Evolutionary conservation across 106 monocot species (phyloP).

Genomic region (Apostasia shenzhenica): DNA sequence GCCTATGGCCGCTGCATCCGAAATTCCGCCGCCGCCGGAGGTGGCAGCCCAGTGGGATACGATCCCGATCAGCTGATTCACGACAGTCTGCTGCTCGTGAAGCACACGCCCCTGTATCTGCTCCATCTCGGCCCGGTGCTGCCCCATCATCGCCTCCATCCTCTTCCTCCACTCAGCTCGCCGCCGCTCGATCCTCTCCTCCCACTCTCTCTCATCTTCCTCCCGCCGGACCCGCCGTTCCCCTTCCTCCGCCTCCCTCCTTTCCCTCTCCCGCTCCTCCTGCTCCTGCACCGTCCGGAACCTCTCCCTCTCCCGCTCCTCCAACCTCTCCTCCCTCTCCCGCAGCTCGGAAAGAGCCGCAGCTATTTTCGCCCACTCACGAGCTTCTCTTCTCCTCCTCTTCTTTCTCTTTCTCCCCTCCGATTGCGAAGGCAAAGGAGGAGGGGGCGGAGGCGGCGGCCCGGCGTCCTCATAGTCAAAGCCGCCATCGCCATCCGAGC

Average conservation of each 20-base stretch:
- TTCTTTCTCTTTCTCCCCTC: conserved; percentile 16
- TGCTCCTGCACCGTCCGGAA: not conserved
- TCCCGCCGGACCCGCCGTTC: not conserved
- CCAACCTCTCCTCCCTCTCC: conserved; percentile 10
- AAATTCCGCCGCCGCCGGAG: conserved; percentile 2
- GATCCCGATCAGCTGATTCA: conserved; percentile 32
- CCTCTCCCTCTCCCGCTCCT: conserved; percentile 4
- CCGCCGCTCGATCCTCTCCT: conserved; percentile 25
- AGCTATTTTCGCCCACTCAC: conserved; percentile 5
- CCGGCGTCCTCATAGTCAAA: not conserved
- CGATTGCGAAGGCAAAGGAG: not conserved
- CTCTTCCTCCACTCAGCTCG: conserved; percentile 37
- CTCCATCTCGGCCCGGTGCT: conserved; percentile 52
- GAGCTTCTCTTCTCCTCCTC: conserved; percentile 18
- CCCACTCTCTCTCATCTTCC: conserved; percentile 30
- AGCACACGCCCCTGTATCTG: conserved; percentile 33
- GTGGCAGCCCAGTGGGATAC: conserved; percentile 24
- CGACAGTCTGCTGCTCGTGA: conserved; percentile 38
- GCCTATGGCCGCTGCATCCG: not conserved
- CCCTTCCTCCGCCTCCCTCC: conserved; percentile 1
- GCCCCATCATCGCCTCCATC: conserved; percentile 27
- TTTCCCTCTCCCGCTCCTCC: conserved; percentile 1
- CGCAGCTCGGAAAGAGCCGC: conserved; percentile 11
- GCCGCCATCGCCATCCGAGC: conserved; percentile 1
- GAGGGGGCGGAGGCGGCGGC: not conserved